Conservation (phyloP, 352 stramenopile species). For the Globisporangium radiosum region DNA sequence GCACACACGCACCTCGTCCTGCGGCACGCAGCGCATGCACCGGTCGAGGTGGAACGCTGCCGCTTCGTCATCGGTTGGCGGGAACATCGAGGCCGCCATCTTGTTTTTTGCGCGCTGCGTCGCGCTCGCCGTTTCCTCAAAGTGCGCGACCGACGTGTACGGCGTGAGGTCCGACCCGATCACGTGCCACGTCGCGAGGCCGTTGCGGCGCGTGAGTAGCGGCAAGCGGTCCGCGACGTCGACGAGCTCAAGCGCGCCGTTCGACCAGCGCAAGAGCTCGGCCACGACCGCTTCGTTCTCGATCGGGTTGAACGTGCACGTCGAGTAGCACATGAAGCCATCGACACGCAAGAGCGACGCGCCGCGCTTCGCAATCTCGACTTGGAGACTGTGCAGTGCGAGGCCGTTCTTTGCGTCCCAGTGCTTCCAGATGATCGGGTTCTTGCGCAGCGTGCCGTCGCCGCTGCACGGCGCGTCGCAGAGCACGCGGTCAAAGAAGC, state of each 20-base stretch:
- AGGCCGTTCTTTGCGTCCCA: conserved; percentile 92
- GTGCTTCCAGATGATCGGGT: conserved; percentile 92
- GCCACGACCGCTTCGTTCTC: conserved; percentile 99
- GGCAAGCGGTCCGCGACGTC: conserved; percentile 78
- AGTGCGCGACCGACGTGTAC: conserved; percentile 71
- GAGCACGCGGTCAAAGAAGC: conserved; percentile 97
- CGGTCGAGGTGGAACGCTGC: conserved; percentile 81
- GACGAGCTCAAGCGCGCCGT: conserved; percentile 89
- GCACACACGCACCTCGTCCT: conserved; percentile 83
- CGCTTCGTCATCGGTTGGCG: conserved; percentile 74
- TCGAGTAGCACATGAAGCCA: conserved; percentile 95
- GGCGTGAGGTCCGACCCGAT: conserved; percentile 81
- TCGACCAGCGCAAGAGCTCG: conserved; percentile 89
- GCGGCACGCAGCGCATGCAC: conserved; percentile 96
- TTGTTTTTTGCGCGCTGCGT: conserved; percentile 74
- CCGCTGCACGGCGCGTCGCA: conserved; percentile 98
- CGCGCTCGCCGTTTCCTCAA: conserved; percentile 35
- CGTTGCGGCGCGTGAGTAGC: conserved; percentile 80
- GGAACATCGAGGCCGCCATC: conserved; percentile 87
- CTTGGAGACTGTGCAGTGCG: conserved; percentile 92
- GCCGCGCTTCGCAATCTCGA: conserved; percentile 93
- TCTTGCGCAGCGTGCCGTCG: conserved; percentile 98
- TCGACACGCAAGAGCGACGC: conserved; percentile 89
- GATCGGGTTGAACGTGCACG: conserved; percentile 98
- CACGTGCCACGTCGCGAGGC: conserved; percentile 92